Percentiles rank a stretch among this genome's conserved stretches.
Conservation (phyloP, 768 basidiomycete species). For the Lyophyllum shimeji region DNA sequence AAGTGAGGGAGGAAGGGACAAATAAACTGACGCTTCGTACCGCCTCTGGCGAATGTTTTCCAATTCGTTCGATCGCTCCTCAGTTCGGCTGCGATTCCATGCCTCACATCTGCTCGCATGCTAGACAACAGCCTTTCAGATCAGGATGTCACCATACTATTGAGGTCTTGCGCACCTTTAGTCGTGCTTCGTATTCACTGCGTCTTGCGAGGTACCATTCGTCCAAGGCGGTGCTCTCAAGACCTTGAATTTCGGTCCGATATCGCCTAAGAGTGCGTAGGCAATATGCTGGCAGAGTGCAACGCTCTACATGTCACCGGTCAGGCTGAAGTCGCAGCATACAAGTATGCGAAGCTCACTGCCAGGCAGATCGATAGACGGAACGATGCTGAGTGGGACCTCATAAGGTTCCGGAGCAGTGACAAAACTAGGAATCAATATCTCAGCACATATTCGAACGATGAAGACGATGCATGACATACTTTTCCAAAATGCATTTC, state of each 20-base stretch:
- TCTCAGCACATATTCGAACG: background rate
- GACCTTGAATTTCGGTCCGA: background rate
- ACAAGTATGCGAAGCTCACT: background rate
- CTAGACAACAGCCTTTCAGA: slow-evolving; percentile 3
- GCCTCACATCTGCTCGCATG: slow-evolving; percentile 15
- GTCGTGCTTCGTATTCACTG: background rate
- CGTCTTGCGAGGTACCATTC: slow-evolving; percentile 10
- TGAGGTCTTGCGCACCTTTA: slow-evolving; percentile 7
- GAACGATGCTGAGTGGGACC: background rate
- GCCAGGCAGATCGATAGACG: background rate
- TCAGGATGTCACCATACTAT: background rate
- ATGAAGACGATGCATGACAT: background rate
- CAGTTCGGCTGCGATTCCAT: slow-evolving; percentile 10
- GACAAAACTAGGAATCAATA: background rate
- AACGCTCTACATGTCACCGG: background rate
- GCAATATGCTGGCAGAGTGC: background rate
- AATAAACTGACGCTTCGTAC: slow-evolving; percentile 12
- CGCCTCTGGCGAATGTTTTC: slow-evolving; percentile 14
- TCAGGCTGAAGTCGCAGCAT: background rate
- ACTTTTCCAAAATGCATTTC: slow-evolving; percentile 17
- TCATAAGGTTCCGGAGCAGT: background rate
- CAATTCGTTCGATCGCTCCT: slow-evolving; percentile 11
- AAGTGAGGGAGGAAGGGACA: background rate
- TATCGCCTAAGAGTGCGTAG: slow-evolving; percentile 4
- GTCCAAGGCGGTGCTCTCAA: background rate